These are phyloP conservation scores for Ceratobasidium sp. DNA, from an alignment of 1,284 basidiomycete species.

Conservation along the genomic window DNA sequence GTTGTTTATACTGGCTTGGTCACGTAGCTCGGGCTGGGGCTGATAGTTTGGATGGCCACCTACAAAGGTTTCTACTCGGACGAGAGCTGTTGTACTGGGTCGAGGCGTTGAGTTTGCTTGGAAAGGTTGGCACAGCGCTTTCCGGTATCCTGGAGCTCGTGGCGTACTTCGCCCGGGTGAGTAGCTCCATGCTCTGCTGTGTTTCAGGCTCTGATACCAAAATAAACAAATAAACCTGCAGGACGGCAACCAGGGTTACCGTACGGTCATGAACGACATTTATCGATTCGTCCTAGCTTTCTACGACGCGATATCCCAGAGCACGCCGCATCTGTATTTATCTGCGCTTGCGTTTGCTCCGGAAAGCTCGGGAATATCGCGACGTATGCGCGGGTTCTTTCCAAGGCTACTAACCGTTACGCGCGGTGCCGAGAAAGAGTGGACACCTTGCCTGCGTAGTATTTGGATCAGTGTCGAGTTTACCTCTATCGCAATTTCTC, in stretches of 20 bases:
- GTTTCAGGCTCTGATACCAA: not conserved
- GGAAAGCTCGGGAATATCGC: not conserved
- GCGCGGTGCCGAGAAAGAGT: not conserved
- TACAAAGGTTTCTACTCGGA: not conserved
- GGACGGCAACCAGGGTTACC: not conserved
- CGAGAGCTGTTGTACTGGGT: not conserved
- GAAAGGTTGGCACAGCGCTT: not conserved
- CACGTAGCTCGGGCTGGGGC: not conserved
- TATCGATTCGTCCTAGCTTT: constrained; percentile 22
- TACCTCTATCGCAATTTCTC: not conserved
- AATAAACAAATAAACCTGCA: not conserved
- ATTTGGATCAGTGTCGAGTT: not conserved
- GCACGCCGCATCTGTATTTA: constrained; percentile 14
- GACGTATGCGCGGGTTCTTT: not conserved
- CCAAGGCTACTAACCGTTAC: not conserved
- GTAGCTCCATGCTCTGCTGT: not conserved
- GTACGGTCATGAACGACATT: not conserved
- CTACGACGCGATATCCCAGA: constrained; percentile 2
- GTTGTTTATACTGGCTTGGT: not conserved
- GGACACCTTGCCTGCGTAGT: constrained; percentile 4
- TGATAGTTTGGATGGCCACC: too few species aligned
- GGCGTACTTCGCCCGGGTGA: not conserved
- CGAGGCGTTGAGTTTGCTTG: not conserved
- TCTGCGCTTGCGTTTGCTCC: constrained; percentile 21
- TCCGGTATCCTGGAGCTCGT: not conserved